Conservation (phyloP, 805 yeast genomes). For the Grigorovia yakushimaensis region DNA sequence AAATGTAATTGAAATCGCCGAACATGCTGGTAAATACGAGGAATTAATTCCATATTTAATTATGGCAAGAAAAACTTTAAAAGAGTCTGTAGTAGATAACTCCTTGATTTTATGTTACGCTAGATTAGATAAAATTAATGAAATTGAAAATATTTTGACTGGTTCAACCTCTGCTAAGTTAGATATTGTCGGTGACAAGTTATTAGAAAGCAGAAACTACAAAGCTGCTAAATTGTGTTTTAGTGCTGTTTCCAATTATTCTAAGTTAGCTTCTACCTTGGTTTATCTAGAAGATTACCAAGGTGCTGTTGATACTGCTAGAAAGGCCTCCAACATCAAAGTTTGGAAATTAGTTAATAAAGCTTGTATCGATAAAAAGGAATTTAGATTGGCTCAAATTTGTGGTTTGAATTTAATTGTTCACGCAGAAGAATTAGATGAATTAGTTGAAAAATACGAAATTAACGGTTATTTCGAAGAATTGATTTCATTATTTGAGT, state of each 20-base stretch:
- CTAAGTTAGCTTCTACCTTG: constrained; percentile 92
- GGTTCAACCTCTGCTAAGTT: constrained; percentile 89
- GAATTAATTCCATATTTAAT: constrained; percentile 77
- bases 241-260: constrained; percentile 82
- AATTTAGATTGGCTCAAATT: constrained; percentile 94
- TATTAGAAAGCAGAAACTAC: constrained; percentile 72
- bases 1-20: constrained; percentile 88
- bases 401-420: constrained; percentile 96
- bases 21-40: constrained; percentile 92
- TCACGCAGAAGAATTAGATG: constrained; percentile 94
- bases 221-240: constrained; percentile 88
- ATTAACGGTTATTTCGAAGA: constrained; percentile 85
- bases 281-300: constrained; percentile 89
- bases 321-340: constrained; percentile 86
- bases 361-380: constrained; percentile 91
- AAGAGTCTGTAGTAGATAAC: constrained; percentile 90
- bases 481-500: constrained; percentile 84
- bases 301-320: constrained; percentile 96
- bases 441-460: constrained; percentile 79
- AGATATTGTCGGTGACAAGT: constrained; percentile 84
- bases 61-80: constrained; percentile 85
- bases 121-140: constrained; percentile 58
- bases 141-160: constrained; percentile 74
- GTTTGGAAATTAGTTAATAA: constrained; percentile 98
- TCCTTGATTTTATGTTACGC: constrained; percentile 86